phyloP scores from a whole-genome alignment of 2,329 filamentous ascomycete genomes.

The Fusarium clavum region DNA sequence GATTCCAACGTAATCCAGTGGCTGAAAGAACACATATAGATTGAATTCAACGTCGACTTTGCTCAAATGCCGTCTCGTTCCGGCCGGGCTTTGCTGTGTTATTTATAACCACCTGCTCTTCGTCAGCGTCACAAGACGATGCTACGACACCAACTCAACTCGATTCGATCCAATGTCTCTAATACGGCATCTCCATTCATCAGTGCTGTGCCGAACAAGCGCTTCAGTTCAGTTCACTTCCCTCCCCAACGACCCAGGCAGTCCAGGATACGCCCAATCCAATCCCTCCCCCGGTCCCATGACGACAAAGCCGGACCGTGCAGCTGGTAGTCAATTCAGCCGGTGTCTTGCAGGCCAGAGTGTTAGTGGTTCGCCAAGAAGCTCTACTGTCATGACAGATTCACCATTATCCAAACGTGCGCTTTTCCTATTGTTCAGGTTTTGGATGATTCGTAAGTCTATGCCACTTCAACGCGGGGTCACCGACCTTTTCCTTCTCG shows the following conservation, averaged over 20 bases:
- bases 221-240: neutral
- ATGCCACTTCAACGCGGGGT: conserved; percentile 7
- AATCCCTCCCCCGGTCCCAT: conserved; percentile 32
- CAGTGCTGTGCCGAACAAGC: conserved; percentile 25
- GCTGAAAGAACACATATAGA: conserved; percentile 14
- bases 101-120: conserved; percentile 31
- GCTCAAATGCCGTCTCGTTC: conserved; percentile 10
- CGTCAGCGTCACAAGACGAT: conserved; percentile 34
- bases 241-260: conserved; percentile 10
- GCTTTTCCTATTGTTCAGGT: conserved; percentile 36
- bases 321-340: conserved; percentile 23
- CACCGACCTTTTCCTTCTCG: conserved; percentile 6
- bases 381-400: conserved; percentile 2
- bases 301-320: conserved; percentile 40
- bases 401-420: conserved; percentile 10
- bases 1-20: conserved; percentile 26
- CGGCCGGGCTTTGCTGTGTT: conserved; percentile 5
- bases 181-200: conserved; percentile 31
- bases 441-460: conserved; percentile 26
- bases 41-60: neutral
- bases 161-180: conserved; percentile 20
- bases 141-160: neutral
- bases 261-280: conserved; percentile 3
- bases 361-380: conserved; percentile 37
- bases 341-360: conserved; percentile 39